These are phyloP conservation scores for Starmerella bombi DNA, from an alignment of 805 yeast genomes.

Conservation along the genomic window DNA sequence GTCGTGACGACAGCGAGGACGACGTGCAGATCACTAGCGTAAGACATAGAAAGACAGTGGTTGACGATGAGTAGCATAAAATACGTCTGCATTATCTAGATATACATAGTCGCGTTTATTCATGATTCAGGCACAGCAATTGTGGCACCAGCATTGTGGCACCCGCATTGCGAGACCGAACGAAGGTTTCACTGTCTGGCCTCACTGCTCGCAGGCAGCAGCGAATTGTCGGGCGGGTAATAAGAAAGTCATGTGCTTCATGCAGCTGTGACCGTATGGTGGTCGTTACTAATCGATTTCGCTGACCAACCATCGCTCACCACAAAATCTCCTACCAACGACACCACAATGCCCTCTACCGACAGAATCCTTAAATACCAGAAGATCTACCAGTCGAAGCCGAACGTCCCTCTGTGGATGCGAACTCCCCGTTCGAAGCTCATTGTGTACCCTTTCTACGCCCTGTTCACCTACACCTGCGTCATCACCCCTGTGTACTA, in stretches of 20 bases:
- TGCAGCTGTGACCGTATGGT: no score
- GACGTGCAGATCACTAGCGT: constrained; percentile 8
- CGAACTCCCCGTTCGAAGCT: constrained; percentile 55
- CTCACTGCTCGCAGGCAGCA: no score
- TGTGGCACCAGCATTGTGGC: no score
- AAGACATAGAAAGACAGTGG: neutral
- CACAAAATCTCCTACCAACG: neutral
- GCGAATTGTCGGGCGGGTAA: no score
- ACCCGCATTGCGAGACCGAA: no score
- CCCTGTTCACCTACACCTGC: constrained; percentile 49
- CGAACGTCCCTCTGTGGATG: constrained; percentile 29
- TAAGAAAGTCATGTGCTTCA: no score
- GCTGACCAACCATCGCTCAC: no score
- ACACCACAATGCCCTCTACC: constrained; percentile 13
- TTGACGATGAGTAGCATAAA: constrained; percentile 9
- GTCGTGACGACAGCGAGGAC: neutral
- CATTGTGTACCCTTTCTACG: constrained; percentile 66
- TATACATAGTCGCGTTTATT: no score
- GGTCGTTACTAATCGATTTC: no score
- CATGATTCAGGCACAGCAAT: no score
- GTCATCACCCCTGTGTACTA: constrained; percentile 54
- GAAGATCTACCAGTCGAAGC: constrained; percentile 28
- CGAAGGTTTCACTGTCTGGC: no score
- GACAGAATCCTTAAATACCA: constrained; percentile 25
- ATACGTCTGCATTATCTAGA: no score